Base-by-base conservation (phyloP, 2,329 filamentous ascomycete species). In the Trichoderma sp. region DNA sequence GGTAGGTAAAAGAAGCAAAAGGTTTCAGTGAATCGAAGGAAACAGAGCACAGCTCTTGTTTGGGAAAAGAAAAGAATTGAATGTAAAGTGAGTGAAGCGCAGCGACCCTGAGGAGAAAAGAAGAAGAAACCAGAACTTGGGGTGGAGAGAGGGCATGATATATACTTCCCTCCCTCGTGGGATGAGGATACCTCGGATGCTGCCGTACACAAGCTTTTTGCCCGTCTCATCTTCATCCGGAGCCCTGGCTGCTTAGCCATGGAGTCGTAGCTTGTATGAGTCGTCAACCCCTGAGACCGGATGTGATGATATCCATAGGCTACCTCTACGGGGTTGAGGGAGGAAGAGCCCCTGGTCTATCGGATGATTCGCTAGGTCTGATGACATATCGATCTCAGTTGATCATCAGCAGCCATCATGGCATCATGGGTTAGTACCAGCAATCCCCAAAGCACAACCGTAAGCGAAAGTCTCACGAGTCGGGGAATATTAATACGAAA, bases 31-130 rank as follows among this genome's bases (percentile, higher is more conserved):
- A 71, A 74, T 57, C n/a, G 74, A 76, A 78, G 68, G 64, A 34
- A 67, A 67, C 64, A 78, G 78, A 79, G 78, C 77, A 74, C 78
- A 79, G 78, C 78, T 77, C 76, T 73, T 76, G 73, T 59, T 59
- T 64, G 74, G 70, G 68, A 74, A 73, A 68, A 67, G 73, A 70
- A 68, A 69, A 72, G 68, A 74, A 72, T 26, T 50, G 62, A 74
- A 43, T 58, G 23, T 26, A 20, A 62, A 55, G 32, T 69, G 59
- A 69, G 53, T 70, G 70, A 74, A 69, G 70, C 62, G 34, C 58
- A 71, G 68, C 68, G 61, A 63, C 68, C 68, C 68, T 71, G 61
- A 63, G n/a, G 50, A 73, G 39, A 59, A 73, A 67, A 59, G 30
- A 53, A 66, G 61, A 20, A 30, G 53, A 71, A 53, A 26, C 34